A percentile compares a stretch with the other conserved stretches of the same genome.
Evolutionary conservation across 192 early-diverging fungal species (phyloP).

Genomic region (Coemansia sp.): DNA sequence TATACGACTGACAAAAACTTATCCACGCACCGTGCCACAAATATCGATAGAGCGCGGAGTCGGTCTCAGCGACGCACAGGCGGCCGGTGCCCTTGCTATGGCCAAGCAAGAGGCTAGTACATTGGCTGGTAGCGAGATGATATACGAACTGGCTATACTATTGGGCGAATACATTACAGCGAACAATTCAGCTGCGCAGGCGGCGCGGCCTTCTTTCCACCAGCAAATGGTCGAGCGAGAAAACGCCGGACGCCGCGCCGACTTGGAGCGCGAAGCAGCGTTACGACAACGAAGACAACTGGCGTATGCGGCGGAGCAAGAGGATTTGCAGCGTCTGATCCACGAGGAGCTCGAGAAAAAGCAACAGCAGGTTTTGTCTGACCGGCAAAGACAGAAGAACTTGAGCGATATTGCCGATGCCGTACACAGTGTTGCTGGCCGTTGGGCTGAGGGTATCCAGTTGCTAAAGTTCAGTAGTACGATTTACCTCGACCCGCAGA

Average conservation of each 20-base stretch:
- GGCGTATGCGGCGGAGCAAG: slow-evolving; percentile 26
- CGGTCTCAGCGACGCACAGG: slow-evolving; percentile 57
- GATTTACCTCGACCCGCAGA: slow-evolving; percentile 20
- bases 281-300: slow-evolving; percentile 9
- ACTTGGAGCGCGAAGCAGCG: slow-evolving; percentile 29
- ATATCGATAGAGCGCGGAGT: slow-evolving; percentile 52
- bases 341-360: slow-evolving; percentile 44
- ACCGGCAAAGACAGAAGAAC: slow-evolving; percentile 27
- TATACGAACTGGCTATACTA: slow-evolving; percentile 61
- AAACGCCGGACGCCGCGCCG: slow-evolving; percentile 19
- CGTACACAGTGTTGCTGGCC: slow-evolving; percentile 38
- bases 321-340: slow-evolving; percentile 42
- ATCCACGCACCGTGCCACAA: slow-evolving; percentile 65
- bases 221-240: slow-evolving; percentile 52
- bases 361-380: slow-evolving; percentile 38
- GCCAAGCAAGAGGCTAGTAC: slow-evolving; percentile 38
- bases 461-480: slow-evolving; percentile 30
- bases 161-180: slow-evolving; percentile 61
- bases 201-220: slow-evolving; percentile 43
- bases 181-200: slow-evolving; percentile 58
- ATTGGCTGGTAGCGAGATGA: slow-evolving; percentile 63
- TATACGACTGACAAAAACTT: slow-evolving; percentile 61
- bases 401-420: slow-evolving; percentile 36
- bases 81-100: slow-evolving; percentile 45
- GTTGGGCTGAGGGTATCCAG: slow-evolving; percentile 47